phyloP scores from a whole-genome alignment of 2,329 filamentous ascomycete species.

The Cyphellophora attinorum region DNA sequence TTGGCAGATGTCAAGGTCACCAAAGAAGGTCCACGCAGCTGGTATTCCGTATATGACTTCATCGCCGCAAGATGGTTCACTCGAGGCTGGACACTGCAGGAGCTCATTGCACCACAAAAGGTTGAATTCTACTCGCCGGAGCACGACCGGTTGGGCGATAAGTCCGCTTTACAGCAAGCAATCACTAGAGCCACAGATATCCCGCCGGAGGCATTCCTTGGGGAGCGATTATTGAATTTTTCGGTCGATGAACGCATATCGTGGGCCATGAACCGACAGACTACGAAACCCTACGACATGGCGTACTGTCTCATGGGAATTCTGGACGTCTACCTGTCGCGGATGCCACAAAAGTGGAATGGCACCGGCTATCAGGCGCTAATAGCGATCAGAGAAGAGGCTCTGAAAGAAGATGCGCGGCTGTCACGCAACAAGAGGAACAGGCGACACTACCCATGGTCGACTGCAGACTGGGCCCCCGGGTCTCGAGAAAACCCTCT shows the following conservation, averaged over 20 bases:
- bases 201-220: not conserved
- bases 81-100: conserved; percentile 22
- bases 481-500: too few species aligned
- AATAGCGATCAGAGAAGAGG: too few species aligned
- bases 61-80: conserved; percentile 17
- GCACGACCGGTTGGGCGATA: conserved; percentile 11
- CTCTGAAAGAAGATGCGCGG: too few species aligned
- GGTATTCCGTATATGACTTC: conserved; percentile 9
- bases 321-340: too few species aligned
- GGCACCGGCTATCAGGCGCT: too few species aligned
- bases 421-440: too few species aligned
- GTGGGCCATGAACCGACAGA: conserved; percentile 7
- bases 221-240: not conserved
- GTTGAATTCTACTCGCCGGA: conserved; percentile 17
- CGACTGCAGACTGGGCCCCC: too few species aligned
- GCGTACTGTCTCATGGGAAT: not conserved
- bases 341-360: too few species aligned
- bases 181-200: conserved; percentile 10
- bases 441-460: too few species aligned
- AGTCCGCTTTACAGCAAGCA: not conserved
- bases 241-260: conserved; percentile 9
- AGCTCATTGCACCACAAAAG: conserved; percentile 19
- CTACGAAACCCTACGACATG: not conserved
- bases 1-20: conserved; percentile 14
- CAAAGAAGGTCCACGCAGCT: conserved; percentile 10